Evolutionary conservation across 345 rosid species (phyloP).

Genomic region (Euphorbia pulcherrima): DNA sequence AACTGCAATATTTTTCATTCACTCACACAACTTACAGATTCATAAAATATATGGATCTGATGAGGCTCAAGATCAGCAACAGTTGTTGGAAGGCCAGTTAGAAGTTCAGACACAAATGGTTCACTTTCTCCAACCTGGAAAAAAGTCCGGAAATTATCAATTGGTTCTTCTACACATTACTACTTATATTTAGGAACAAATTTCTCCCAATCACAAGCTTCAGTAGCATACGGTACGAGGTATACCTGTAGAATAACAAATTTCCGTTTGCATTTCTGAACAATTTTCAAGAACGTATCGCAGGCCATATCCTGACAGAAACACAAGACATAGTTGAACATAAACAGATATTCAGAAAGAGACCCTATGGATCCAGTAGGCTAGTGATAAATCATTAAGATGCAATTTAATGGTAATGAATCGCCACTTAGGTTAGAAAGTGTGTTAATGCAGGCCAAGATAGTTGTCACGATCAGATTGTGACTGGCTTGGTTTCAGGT

Average conservation of each 20-base stretch:
- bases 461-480: too few relatives aligned
- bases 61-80: conserved; percentile 98
- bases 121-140: conserved; percentile 94
- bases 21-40: conserved; percentile 54
- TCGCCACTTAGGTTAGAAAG: not conserved
- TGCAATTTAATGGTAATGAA: not conserved
- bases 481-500: too few relatives aligned
- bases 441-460: not conserved
- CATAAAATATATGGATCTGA: conserved; percentile 96
- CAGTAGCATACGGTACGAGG: not conserved
- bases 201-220: not conserved
- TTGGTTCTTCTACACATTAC: not conserved
- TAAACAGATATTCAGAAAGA: not conserved
- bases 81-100: conserved; percentile 85
- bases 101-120: conserved; percentile 97
- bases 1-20: not conserved
- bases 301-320: conserved; percentile 95
- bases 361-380: not conserved
- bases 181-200: not conserved
- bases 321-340: not conserved
- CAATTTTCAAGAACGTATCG: conserved; percentile 97
- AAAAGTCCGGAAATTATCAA: conserved; percentile 5
- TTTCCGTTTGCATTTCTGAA: conserved; percentile 97
- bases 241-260: conserved; percentile 87
- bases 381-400: not conserved